Conservation (phyloP, 352 stramenopile species). For the Globisporangium polare region DNA sequence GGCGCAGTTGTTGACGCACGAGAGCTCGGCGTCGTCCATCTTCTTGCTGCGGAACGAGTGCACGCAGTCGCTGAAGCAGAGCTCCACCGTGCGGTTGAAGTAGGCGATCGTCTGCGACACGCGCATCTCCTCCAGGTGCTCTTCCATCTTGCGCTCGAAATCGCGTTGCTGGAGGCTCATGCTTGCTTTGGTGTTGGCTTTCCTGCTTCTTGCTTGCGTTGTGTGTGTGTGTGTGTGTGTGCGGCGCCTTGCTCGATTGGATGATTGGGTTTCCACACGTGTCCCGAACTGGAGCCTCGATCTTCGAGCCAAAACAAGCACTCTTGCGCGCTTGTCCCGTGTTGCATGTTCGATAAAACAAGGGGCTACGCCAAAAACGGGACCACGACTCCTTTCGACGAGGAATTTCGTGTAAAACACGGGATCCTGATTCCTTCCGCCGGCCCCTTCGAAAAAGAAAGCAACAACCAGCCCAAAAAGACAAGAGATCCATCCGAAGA, state of each 20-base stretch:
- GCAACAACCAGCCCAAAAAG: background rate
- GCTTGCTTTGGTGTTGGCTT: background rate
- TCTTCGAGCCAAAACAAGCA: background rate
- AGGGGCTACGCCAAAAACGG: background rate
- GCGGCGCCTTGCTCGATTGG: background rate
- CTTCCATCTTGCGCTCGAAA: constrained; percentile 88
- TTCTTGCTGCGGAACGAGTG: constrained; percentile 91
- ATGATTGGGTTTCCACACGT: constrained; percentile 10
- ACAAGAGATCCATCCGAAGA: constrained; percentile 8
- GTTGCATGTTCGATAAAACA: background rate
- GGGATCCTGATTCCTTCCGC: constrained; percentile 13
- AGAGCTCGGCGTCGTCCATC: constrained; percentile 86
- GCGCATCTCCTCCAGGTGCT: constrained; percentile 90
- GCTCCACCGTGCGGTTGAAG: constrained; percentile 89
- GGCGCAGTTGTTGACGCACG: constrained; percentile 85
- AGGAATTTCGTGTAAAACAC: background rate
- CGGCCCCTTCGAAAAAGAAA: constrained; percentile 12
- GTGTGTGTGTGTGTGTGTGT: no score
- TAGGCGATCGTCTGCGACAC: constrained; percentile 87
- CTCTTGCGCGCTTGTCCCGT: background rate
- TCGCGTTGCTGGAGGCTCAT: constrained; percentile 70
- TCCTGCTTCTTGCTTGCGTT: background rate
- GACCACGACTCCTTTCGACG: no score
- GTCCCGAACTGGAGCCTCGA: constrained; percentile 9
- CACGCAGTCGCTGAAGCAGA: constrained; percentile 88